Percentiles rank a stretch among this genome's conserved stretches.
Conservation (phyloP, 257 asterid species). For the Dorcoceras hygrometricum region DNA sequence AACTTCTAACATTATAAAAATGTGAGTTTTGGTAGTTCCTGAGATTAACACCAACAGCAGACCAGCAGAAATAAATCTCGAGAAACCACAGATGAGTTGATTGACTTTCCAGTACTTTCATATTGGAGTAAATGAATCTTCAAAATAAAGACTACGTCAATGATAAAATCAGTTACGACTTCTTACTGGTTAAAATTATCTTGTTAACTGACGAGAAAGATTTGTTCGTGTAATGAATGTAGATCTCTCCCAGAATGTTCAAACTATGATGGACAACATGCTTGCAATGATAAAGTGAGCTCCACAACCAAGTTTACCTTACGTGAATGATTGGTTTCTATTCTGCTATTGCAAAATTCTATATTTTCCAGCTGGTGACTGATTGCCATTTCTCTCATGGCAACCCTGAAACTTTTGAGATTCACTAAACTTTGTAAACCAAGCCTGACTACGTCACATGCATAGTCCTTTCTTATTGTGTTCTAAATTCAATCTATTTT, state of each 20-base stretch:
- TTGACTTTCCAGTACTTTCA: conserved; percentile 13
- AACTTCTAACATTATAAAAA: neutral
- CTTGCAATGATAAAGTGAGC: conserved; percentile 67
- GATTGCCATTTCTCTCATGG: neutral
- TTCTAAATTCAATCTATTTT: conserved; percentile 15
- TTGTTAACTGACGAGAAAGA: conserved; percentile 1
- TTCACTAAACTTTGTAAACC: conserved; percentile 4
- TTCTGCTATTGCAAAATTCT: conserved; percentile 16
- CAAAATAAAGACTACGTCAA: conserved; percentile 8
- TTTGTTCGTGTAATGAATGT: conserved; percentile 26
- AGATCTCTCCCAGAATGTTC: conserved; percentile 78
- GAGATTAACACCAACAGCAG: neutral
- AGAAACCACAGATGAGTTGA: conserved; percentile 7
- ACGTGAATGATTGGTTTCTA: conserved; percentile 5
- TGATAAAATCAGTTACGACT: conserved; percentile 6
- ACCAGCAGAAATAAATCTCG: neutral
- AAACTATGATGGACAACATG: conserved; percentile 73
- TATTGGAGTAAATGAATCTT: conserved; percentile 2
- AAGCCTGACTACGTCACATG: neutral
- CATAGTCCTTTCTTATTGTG: conserved; percentile 10
- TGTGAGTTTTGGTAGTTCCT: neutral
- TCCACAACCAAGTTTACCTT: conserved; percentile 19
- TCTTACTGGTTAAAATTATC: conserved; percentile 4
- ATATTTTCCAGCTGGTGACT: no score
- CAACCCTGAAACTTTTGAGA: neutral